Percentiles rank a stretch among this genome's conserved stretches.
Conservation (phyloP, 164 flowering plant genomes). For the Nymphaea colorata region DNA sequence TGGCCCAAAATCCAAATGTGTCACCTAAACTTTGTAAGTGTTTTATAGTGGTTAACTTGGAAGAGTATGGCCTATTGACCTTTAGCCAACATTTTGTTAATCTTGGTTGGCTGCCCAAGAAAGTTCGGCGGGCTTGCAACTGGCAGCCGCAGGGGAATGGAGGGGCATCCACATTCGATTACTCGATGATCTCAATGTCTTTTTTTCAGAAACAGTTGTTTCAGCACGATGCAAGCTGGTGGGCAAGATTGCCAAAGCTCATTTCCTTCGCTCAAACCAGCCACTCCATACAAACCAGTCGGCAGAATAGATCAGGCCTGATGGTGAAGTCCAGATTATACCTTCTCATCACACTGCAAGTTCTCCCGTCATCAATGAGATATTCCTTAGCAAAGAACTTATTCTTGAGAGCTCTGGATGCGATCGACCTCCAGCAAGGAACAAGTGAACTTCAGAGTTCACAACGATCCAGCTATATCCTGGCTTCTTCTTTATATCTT, state of each 20-base stretch:
- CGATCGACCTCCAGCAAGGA: constrained; percentile 17
- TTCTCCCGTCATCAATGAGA: not conserved
- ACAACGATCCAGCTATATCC: constrained; percentile 34
- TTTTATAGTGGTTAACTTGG: too few species aligned
- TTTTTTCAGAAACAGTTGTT: not conserved
- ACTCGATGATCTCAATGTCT: not conserved
- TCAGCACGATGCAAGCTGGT: too few species aligned
- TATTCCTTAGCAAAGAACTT: constrained; percentile 5
- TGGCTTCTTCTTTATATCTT: constrained; percentile 23
- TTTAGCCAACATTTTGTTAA: too few species aligned
- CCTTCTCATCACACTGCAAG: not conserved
- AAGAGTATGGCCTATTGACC: too few species aligned
- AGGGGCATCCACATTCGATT: too few species aligned
- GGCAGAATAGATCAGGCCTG: not conserved
- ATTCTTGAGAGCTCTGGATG: constrained; percentile 12
- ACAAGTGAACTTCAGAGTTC: constrained; percentile 20
- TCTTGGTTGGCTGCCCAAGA: too few species aligned
- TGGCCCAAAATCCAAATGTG: too few species aligned
- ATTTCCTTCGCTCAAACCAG: too few species aligned
- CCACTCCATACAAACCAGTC: not conserved
- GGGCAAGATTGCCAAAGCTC: too few species aligned
- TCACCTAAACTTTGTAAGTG: too few species aligned
- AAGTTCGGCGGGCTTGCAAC: too few species aligned
- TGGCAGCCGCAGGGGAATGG: too few species aligned
- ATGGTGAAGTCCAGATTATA: not conserved